Evolutionary conservation across 202 grass and related monocot species (phyloP).

Genomic region (Panicum virgatum): DNA sequence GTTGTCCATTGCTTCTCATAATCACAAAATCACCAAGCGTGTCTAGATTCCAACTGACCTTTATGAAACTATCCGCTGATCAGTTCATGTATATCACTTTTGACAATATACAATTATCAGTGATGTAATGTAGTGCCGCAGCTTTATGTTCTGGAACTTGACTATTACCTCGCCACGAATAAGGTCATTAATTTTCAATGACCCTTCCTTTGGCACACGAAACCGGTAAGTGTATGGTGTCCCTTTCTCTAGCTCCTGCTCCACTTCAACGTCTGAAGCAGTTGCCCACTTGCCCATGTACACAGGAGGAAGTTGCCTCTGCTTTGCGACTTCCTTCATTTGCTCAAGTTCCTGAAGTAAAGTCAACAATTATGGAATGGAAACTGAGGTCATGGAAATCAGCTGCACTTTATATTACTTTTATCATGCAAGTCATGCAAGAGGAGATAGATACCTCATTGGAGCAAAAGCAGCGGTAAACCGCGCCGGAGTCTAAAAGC

Average conservation of each 20-base stretch:
- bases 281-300: constrained; percentile 92
- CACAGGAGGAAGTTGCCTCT: constrained; percentile 79
- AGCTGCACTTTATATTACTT: neutral
- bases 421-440: neutral
- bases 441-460: constrained; percentile 52
- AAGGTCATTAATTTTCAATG: constrained; percentile 83
- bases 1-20: constrained; percentile 98
- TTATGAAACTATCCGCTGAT: constrained; percentile 86
- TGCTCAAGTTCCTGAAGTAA: constrained; percentile 64
- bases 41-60: constrained; percentile 95
- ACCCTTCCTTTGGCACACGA: constrained; percentile 80
- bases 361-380: neutral
- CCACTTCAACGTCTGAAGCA: constrained; percentile 72
- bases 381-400: neutral
- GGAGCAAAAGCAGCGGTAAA: constrained; percentile 94
- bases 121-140: neutral
- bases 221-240: constrained; percentile 93
- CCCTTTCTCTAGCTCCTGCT: constrained; percentile 75
- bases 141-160: neutral
- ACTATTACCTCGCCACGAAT: constrained; percentile 85
- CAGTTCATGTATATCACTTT: constrained; percentile 40
- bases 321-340: constrained; percentile 74
- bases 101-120: neutral
- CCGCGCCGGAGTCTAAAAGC: constrained; percentile 73
- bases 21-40: constrained; percentile 97